Base-by-base conservation (phyloP, 1,284 basidiomycete genomes). In the Irpex lacteus region DNA sequence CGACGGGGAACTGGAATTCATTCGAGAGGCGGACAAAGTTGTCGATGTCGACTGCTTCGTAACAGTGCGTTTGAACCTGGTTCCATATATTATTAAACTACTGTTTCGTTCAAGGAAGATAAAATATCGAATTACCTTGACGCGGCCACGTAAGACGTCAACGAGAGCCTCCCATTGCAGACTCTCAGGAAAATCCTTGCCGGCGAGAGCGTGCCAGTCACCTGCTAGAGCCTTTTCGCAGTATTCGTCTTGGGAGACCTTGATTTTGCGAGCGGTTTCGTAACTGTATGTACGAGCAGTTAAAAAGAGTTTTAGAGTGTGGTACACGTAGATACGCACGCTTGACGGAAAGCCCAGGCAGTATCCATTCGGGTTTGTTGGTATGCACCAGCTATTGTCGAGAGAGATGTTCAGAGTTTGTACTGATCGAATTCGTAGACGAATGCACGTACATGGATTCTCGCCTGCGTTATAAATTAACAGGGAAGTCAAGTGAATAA, bases 141-240 rank as follows among this genome's bases (percentile, higher is more conserved):
- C 80, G 64, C 82, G 81, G 6, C 92, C 92, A 68, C 95, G 81
- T 38, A 97, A 77, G 3, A 95, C 88, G 67, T 96, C 94, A 0
- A 94, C 90, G 9, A 96, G 77, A 2, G 88, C 84, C 73, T 96
- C 94, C 86, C 90, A 93, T 69, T 92, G 84, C 21, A 95, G 77
- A 61, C 86, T 86, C 34, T 91, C 85, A 0, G 94, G 94, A 75
- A 92, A 94, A 0, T 81, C 75, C 59, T 68, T 52, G 11, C 63
- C 66, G 36, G 81, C 83, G 5, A 89, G 76, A 11, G 76, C 80
- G 34, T 83, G 79, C 85, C 88, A 92, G 37, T 85, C 75, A 1
- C 86, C 82, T 3, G 78, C 72, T 5, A 82, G 70, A 0, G 79
- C 87, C 53, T 81, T 80, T 5, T 75, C 70, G 69, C 91, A 94